Evolutionary conservation across 345 rosid species (phyloP).

Genomic region (Camelina hispida): DNA sequence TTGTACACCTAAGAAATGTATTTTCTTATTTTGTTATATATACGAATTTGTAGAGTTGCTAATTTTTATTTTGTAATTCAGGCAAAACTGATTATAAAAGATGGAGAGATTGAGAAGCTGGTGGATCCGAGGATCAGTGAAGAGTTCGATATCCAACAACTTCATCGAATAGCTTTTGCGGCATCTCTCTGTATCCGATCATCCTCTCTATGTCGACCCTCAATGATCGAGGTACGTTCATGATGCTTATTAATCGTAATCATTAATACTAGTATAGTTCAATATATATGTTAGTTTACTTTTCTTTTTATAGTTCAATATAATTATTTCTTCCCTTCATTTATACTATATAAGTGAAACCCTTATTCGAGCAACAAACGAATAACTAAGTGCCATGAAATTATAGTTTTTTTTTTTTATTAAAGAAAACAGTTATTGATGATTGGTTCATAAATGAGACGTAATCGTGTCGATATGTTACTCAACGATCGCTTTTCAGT

Average conservation of each 20-base stretch:
- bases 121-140: constrained; percentile 84
- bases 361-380: background rate
- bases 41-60: background rate
- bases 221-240: constrained; percentile 77
- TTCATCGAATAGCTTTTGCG: constrained; percentile 71
- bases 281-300: constrained; percentile 29
- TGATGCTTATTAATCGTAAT: constrained; percentile 6
- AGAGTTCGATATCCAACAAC: constrained; percentile 59
- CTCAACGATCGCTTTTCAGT: constrained; percentile 39
- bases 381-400: constrained; percentile 5
- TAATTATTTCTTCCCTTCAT: constrained; percentile 9
- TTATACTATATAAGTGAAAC: background rate
- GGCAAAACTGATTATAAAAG: constrained; percentile 78
- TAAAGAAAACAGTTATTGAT: background rate
- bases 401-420: background rate
- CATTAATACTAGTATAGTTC: background rate
- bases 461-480: constrained; percentile 37
- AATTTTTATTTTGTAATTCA: constrained; percentile 29
- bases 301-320: background rate
- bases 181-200: constrained; percentile 90
- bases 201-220: constrained; percentile 82
- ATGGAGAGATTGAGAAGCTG: constrained; percentile 65
- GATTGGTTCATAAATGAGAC: constrained; percentile 31
- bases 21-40: background rate
- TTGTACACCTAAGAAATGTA: background rate